A percentile compares a stretch with the other conserved stretches of the same genome.
Evolutionary conservation across 371 early-diverging fungal genomes (phyloP).

Genomic region (Saksenaea oblongispora): DNA sequence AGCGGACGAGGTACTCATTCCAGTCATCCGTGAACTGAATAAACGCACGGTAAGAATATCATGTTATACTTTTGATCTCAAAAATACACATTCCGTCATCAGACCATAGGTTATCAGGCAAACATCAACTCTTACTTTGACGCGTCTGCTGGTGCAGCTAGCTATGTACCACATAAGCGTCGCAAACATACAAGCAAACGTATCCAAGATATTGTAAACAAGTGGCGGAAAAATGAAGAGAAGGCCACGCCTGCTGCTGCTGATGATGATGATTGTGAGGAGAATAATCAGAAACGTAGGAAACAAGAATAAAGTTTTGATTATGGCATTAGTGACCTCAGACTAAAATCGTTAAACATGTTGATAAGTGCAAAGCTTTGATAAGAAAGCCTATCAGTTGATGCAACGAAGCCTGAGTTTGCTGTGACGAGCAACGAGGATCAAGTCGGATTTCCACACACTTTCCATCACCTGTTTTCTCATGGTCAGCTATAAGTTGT

Average conservation of each 20-base stretch:
- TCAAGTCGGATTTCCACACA: no score
- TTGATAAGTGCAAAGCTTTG: no score
- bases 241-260: neutral
- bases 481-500: no score
- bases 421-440: no score
- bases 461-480: no score
- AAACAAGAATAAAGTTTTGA: no score
- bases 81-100: neutral
- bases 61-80: neutral
- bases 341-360: no score
- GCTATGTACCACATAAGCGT: constrained; percentile 14
- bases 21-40: constrained; percentile 78
- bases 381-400: no score
- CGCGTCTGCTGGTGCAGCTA: constrained; percentile 17
- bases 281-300: no score
- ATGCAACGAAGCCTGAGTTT: no score
- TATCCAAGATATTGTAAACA: constrained; percentile 34
- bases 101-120: constrained; percentile 38
- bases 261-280: no score
- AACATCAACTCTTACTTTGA: constrained; percentile 51
- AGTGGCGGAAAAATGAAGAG: constrained; percentile 23
- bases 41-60: constrained; percentile 31
- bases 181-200: constrained; percentile 46
- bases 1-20: constrained; percentile 68
- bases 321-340: no score